Evolutionary conservation across 495 filamentous ascomycete species (phyloP).

Genomic region (Penicillium samsonianum): DNA sequence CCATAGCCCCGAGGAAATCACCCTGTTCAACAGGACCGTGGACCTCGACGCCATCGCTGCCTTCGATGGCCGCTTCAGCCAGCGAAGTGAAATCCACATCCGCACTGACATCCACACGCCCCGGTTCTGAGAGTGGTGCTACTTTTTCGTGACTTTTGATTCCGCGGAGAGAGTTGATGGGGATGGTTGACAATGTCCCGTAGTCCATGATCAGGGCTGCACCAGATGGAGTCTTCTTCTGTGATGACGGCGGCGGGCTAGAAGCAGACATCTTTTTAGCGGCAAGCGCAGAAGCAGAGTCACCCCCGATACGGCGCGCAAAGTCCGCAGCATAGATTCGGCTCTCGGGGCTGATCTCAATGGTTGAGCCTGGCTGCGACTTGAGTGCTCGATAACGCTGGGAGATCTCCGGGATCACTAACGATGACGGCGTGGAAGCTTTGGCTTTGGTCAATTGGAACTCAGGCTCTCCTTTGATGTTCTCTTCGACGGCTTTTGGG

Average conservation of each 20-base stretch:
- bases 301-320: constrained; percentile 76
- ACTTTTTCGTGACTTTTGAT: constrained; percentile 73
- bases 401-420: constrained; percentile 83
- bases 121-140: constrained; percentile 74
- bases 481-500: constrained; percentile 54
- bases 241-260: constrained; percentile 14
- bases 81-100: constrained; percentile 90
- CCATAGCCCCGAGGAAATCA: constrained; percentile 74
- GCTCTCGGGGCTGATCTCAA: constrained; percentile 88
- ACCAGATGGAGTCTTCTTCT: constrained; percentile 66
- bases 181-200: constrained; percentile 75
- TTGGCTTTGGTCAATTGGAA: constrained; percentile 81
- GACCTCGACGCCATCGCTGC: constrained; percentile 79
- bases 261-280: constrained; percentile 21
- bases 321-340: constrained; percentile 77
- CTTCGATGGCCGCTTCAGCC: constrained; percentile 74
- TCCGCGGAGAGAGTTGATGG: constrained; percentile 82
- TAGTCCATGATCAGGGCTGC: constrained; percentile 94
- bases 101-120: constrained; percentile 79
- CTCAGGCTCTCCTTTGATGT: constrained; percentile 57
- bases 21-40: constrained; percentile 92
- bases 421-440: constrained; percentile 72
- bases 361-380: constrained; percentile 59
- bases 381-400: constrained; percentile 76
- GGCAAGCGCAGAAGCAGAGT: constrained; percentile 43